A percentile compares a stretch with the other conserved stretches of the same genome.
These are phyloP conservation scores for Puccinia horiana DNA, from an alignment of 1,284 basidiomycete species.

Conservation along the genomic window DNA sequence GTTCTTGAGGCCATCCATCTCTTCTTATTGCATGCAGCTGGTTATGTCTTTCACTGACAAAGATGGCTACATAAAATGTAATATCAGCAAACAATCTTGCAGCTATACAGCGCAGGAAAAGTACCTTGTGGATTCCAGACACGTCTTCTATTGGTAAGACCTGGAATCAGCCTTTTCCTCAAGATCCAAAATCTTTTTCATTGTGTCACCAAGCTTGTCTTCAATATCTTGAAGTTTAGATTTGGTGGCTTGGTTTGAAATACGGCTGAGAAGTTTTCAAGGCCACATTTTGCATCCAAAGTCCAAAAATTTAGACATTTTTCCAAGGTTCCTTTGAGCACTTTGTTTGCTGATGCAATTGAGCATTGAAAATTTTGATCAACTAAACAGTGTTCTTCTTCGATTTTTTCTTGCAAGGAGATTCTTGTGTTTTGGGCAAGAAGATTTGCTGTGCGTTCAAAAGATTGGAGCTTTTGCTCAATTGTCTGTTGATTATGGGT, in stretches of 20 bases:
- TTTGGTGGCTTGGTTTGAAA: neutral
- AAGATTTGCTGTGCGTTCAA: neutral
- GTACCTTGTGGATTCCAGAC: neutral
- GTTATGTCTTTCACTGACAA: neutral
- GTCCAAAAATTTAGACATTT: neutral
- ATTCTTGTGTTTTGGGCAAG: neutral
- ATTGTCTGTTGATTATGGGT: neutral
- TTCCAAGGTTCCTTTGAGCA: neutral
- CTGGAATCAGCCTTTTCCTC: neutral
- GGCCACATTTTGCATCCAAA: neutral
- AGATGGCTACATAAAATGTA: no score
- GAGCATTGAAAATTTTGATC: neutral
- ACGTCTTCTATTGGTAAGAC: neutral
- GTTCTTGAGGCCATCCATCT: neutral
- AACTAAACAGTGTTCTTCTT: neutral
- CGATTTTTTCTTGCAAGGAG: neutral
- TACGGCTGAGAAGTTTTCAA: neutral
- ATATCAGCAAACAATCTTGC: no score
- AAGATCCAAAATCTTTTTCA: neutral
- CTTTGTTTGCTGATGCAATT: neutral
- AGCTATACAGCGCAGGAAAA: neutral
- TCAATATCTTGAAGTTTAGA: neutral
- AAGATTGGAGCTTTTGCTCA: neutral
- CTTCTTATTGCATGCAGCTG: neutral
- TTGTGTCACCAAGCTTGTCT: neutral